A percentile compares a stretch with the other conserved stretches of the same genome.
Conservation (phyloP, 1,139 yeast species). For the Suzukiozyma palmioleophila region DNA sequence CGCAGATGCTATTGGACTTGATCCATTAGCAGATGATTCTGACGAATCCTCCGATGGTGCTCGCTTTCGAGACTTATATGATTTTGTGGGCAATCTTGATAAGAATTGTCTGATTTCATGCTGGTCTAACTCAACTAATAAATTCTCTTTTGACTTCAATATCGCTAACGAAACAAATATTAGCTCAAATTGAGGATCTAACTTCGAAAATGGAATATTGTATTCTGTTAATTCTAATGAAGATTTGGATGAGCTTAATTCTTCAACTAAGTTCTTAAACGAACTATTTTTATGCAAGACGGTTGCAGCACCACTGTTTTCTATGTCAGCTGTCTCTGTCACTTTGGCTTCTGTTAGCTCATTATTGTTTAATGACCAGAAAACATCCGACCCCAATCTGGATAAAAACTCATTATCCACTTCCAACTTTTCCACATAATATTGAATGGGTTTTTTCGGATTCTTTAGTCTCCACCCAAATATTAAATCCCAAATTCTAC, state of each 20-base stretch:
- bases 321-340: neutral
- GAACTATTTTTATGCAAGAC: conserved; percentile 18
- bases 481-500: conserved; percentile 83
- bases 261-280: conserved; percentile 30
- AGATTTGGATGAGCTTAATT: conserved; percentile 11
- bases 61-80: conserved; percentile 26
- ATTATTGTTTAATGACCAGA: conserved; percentile 31
- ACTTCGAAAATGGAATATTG: conserved; percentile 55
- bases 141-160: conserved; percentile 73
- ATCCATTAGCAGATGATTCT: conserved; percentile 11
- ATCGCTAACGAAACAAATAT: conserved; percentile 75
- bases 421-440: conserved; percentile 31
- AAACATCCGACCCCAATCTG: conserved; percentile 42
- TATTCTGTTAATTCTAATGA: conserved; percentile 7
- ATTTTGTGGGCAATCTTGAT: conserved; percentile 48
- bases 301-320: neutral
- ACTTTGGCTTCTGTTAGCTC: conserved; percentile 12
- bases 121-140: conserved; percentile 81
- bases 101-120: conserved; percentile 82
- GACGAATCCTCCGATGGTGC: conserved; percentile 7
- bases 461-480: conserved; percentile 70
- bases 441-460: conserved; percentile 26
- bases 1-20: conserved; percentile 12
- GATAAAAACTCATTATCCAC: conserved; percentile 17
- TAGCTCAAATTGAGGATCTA: conserved; percentile 77